phyloP scores from a whole-genome alignment of 805 yeast genomes.

The Teunomyces tritomae region DNA sequence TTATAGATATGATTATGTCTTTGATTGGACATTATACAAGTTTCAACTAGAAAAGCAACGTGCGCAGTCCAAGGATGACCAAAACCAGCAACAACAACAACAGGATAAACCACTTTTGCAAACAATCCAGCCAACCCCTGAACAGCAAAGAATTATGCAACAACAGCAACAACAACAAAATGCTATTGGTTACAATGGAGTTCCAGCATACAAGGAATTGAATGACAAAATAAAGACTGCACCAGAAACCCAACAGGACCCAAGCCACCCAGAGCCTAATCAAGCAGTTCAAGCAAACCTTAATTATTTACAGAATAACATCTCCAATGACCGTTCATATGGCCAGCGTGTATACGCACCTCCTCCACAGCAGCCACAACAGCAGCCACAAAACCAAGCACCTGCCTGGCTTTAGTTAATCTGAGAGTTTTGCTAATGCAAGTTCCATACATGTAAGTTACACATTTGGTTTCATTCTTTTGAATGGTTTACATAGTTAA shows the following conservation, averaged over 20 bases:
- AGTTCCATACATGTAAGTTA: no score
- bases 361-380: slow-evolving; percentile 7
- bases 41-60: slow-evolving; percentile 60
- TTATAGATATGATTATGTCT: slow-evolving; percentile 88
- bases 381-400: slow-evolving; percentile 13
- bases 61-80: slow-evolving; percentile 37
- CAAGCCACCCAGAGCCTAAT: neutral
- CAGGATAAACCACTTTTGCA: slow-evolving; percentile 10
- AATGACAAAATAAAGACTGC: slow-evolving; percentile 1
- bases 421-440: no score
- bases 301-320: neutral
- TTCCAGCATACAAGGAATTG: slow-evolving; percentile 1
- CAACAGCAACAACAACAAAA: slow-evolving; percentile 14
- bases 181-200: neutral
- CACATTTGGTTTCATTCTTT: neutral
- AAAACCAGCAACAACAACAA: slow-evolving; percentile 15
- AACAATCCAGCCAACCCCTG: slow-evolving; percentile 1
- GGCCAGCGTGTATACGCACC: slow-evolving; percentile 2
- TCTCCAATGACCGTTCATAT: neutral
- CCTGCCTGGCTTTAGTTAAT: slow-evolving; percentile 8
- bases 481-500: neutral
- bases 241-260: neutral
- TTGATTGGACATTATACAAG: slow-evolving; percentile 94
- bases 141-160: slow-evolving; percentile 3
- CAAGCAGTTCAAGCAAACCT: neutral